These are phyloP conservation scores for Salvia sclarea DNA, from an alignment of 305 asterid genomes.

Conservation along the genomic window DNA sequence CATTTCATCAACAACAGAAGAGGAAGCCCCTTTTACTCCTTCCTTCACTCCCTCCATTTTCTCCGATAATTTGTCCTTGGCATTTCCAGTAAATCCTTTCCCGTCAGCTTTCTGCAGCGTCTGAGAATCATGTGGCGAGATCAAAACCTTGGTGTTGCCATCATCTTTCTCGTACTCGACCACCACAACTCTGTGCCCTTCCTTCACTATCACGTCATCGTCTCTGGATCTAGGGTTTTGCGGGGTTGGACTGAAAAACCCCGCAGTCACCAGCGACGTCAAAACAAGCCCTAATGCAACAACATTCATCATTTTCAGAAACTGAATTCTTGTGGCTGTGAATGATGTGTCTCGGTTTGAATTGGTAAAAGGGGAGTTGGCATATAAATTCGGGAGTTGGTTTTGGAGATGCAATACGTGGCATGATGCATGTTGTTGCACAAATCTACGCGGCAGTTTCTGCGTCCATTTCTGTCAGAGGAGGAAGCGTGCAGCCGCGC, in stretches of 20 bases:
- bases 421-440: constrained; percentile 33
- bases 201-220: constrained; percentile 45
- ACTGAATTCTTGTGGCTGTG: neutral
- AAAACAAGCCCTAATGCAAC: constrained; percentile 50
- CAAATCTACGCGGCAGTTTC: constrained; percentile 41
- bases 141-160: constrained; percentile 50
- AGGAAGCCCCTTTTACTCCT: constrained; percentile 1
- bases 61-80: constrained; percentile 26
- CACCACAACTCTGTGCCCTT: constrained; percentile 53
- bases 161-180: constrained; percentile 56
- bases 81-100: neutral
- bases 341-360: constrained; percentile 21
- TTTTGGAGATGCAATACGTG: constrained; percentile 37
- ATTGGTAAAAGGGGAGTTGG: constrained; percentile 18
- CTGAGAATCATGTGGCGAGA: constrained; percentile 49
- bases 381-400: constrained; percentile 11
- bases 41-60: constrained; percentile 25
- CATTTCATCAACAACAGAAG: constrained; percentile 13
- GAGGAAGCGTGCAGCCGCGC: neutral
- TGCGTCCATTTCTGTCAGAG: constrained; percentile 8
- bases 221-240: constrained; percentile 32
- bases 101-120: neutral
- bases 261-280: constrained; percentile 53
- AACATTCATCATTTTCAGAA: constrained; percentile 46
- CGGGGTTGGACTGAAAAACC: constrained; percentile 46